phyloP scores from a whole-genome alignment of 2,329 filamentous ascomycete genomes.

The Aspergillus terreus region DNA sequence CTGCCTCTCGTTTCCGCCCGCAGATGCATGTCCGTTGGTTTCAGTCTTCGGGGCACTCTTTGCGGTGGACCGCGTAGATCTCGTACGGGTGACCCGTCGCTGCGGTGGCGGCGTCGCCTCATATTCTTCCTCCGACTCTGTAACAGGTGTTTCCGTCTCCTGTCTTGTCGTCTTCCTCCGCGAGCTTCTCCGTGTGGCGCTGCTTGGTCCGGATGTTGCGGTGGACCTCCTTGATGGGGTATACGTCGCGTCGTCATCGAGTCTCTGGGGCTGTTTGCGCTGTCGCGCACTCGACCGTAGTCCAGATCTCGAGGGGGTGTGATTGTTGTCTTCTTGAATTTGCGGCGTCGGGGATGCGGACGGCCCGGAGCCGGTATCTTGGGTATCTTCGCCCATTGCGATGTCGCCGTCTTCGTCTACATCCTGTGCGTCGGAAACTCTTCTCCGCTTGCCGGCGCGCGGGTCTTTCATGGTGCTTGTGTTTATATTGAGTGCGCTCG shows the following conservation, averaged over 20 bases:
- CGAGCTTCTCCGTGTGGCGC: conserved; percentile 19
- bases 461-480: conserved; percentile 28
- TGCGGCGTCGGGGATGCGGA: conserved; percentile 13
- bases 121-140: conserved; percentile 16
- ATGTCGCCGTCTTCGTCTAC: conserved; percentile 29
- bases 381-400: conserved; percentile 22
- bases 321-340: conserved; percentile 16
- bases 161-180: conserved; percentile 16
- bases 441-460: conserved; percentile 34
- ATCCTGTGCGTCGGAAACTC: conserved; percentile 25
- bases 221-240: conserved; percentile 18
- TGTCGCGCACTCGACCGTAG: conserved; percentile 32
- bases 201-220: conserved; percentile 18
- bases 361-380: conserved; percentile 11
- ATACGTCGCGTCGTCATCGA: conserved; percentile 23
- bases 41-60: conserved; percentile 13
- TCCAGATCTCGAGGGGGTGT: conserved; percentile 23
- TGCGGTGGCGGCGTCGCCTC: conserved; percentile 4
- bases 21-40: conserved; percentile 7
- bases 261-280: conserved; percentile 31
- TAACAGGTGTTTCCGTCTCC: conserved; percentile 4
- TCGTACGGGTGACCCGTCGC: conserved; percentile 22
- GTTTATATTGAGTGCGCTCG: neutral
- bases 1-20: conserved; percentile 8
- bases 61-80: conserved; percentile 25